Base-by-base conservation (phyloP, 2,329 filamentous ascomycete genomes). In the Hypocrella siamensis region DNA sequence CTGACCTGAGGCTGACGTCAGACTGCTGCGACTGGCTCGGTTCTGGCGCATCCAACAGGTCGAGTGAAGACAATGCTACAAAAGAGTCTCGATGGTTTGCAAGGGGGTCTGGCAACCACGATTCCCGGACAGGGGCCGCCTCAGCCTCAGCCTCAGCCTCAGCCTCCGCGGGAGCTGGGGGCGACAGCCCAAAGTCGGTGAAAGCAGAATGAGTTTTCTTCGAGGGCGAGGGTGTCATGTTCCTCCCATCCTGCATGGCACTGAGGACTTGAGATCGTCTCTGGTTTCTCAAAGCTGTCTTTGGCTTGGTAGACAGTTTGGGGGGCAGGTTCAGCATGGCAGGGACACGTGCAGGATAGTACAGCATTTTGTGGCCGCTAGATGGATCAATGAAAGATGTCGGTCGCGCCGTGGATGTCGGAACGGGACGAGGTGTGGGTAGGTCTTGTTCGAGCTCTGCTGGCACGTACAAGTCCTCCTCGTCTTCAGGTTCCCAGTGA, bases 261-360 rank as follows among this genome's bases (percentile, higher is more conserved):
- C 68, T 73, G 28, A 92, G 53, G 6, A 88, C 58, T 44, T 90
- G 76, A 1, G 82, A 81, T 16, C 79, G 74, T 33, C 82, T 71
- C 42, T 75, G 69, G 34, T 84, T 77, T 34, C 75, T 67, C 5
- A 75, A 65, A 8, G 65, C 57, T 3, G 70, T 58, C 32, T 78
- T 70, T 7, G 79, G 74, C 32, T 75, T 67, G 44, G 77, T 81
- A 1, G 86, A 93, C 31, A 96, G 60, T 44, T 84, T 81, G 28
- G 85, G 84, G 1, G 90, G 90, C 10, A 98, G 60, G 45, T 93
- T 96, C 35, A 98, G 67, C 76, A 93, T 86, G 39, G 80, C 77
- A 3, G 90, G 90, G 3, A 98, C 90, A 1, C 84, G 86, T 3
- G 90, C 90, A 11, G 90, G 90, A 51, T 98, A 98, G 55, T 79